Conservation (phyloP, 306 rosid genomes). For the Fragaria ananassa region DNA sequence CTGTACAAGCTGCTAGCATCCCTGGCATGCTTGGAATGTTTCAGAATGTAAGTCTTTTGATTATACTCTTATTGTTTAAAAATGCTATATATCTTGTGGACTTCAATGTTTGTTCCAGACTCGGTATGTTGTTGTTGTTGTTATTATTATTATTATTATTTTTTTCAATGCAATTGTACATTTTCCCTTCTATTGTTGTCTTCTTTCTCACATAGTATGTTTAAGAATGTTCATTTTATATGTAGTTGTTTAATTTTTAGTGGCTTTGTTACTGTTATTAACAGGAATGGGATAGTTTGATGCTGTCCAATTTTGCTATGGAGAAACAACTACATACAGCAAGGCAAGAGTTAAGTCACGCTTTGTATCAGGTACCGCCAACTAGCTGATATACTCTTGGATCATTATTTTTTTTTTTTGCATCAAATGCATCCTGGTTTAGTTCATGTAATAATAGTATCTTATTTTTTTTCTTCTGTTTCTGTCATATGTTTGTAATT, state of each 20-base stretch:
- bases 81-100: background rate
- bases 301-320: slow-evolving; percentile 85
- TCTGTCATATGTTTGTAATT: background rate
- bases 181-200: background rate
- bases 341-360: slow-evolving; percentile 94
- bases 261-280: background rate
- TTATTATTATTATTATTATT: too few relatives aligned
- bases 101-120: slow-evolving; percentile 1
- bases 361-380: slow-evolving; percentile 74
- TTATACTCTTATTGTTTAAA: background rate
- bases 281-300: slow-evolving; percentile 91
- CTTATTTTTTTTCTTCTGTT: background rate
- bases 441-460: background rate
- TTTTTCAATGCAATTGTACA: background rate
- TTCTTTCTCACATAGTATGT: background rate
- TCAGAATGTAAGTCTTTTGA: slow-evolving; percentile 69
- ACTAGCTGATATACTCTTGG: background rate
- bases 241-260: background rate
- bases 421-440: background rate
- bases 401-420: background rate
- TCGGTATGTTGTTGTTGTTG: background rate
- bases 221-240: background rate
- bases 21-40: slow-evolving; percentile 99
- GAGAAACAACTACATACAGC: slow-evolving; percentile 94
- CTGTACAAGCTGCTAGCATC: slow-evolving; percentile 97